Conservation (phyloP, 495 filamentous ascomycete species). For the Hypoxylon fuscum region DNA sequence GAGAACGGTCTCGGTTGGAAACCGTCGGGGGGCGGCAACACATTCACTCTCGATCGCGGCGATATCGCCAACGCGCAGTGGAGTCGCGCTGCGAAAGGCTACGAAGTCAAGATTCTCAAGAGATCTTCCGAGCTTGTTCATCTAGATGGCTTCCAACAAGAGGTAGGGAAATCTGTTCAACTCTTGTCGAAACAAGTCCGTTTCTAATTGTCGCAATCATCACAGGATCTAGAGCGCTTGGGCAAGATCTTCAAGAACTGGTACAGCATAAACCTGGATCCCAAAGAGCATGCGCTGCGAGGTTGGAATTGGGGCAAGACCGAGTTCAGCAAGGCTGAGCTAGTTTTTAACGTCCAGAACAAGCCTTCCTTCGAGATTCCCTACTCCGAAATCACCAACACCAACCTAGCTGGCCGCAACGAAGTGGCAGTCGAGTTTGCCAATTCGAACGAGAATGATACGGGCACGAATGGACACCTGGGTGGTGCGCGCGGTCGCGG, state of each 20-base stretch:
- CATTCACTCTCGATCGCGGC: constrained; percentile 85
- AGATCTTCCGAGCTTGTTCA: constrained; percentile 87
- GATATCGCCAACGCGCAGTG: constrained; percentile 89
- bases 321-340: constrained; percentile 94
- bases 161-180: constrained; percentile 65
- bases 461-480: constrained; percentile 75
- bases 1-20: constrained; percentile 96
- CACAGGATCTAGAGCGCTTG: constrained; percentile 86
- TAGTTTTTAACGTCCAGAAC: constrained; percentile 96
- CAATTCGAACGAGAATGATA: constrained; percentile 71
- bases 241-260: constrained; percentile 93
- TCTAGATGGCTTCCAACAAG: constrained; percentile 92
- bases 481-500: constrained; percentile 82
- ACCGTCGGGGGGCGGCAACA: constrained; percentile 83
- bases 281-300: constrained; percentile 90
- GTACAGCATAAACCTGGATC: constrained; percentile 93
- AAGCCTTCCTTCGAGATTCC: constrained; percentile 97
- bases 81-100: constrained; percentile 92
- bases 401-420: constrained; percentile 96
- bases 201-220: constrained; percentile 1
- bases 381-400: constrained; percentile 97
- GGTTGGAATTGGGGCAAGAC: constrained; percentile 99
- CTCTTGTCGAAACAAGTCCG: constrained; percentile 5
- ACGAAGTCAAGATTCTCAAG: constrained; percentile 89
- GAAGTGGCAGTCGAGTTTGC: constrained; percentile 97